A percentile compares a stretch with the other conserved stretches of the same genome.
These are phyloP conservation scores for Brasilioporus rufonigricans DNA, from an alignment of 768 basidiomycete species.

Conservation along the genomic window DNA sequence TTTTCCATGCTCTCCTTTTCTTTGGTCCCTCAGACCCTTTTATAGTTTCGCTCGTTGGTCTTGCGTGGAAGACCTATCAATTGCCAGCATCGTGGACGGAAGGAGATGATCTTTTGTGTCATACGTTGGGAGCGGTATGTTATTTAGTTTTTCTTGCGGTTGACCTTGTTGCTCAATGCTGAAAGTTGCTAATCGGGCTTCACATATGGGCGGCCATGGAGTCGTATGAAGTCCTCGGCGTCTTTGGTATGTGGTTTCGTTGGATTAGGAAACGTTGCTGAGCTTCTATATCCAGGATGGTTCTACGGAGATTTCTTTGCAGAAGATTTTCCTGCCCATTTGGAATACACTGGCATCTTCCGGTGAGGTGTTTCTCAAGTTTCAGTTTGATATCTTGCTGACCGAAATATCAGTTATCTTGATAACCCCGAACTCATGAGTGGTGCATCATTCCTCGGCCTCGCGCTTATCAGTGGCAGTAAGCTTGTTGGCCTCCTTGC, in stretches of 20 bases:
- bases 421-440: conserved; percentile 97
- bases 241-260: conserved; percentile 63
- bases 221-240: conserved; percentile 89
- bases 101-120: conserved; percentile 81
- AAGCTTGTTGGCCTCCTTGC: conserved; percentile 88
- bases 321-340: conserved; percentile 83
- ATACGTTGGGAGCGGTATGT: conserved; percentile 84
- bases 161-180: conserved; percentile 6
- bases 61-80: conserved; percentile 89
- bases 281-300: conserved; percentile 63
- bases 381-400: not conserved
- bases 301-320: conserved; percentile 98
- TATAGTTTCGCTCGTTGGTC: conserved; percentile 77
- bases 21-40: not conserved
- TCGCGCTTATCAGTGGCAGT: conserved; percentile 88
- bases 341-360: conserved; percentile 97
- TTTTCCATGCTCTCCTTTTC: not conserved
- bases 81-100: conserved; percentile 83
- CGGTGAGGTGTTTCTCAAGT: conserved; percentile 46
- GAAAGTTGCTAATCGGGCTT: conserved; percentile 75
- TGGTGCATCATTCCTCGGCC: conserved; percentile 91
- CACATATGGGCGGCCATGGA: conserved; percentile 92
- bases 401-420: conserved; percentile 57
- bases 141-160: not conserved
- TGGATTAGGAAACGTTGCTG: not conserved